Conservation (phyloP, 2,329 filamentous ascomycete species). For the Aspergillus fijiensis region DNA sequence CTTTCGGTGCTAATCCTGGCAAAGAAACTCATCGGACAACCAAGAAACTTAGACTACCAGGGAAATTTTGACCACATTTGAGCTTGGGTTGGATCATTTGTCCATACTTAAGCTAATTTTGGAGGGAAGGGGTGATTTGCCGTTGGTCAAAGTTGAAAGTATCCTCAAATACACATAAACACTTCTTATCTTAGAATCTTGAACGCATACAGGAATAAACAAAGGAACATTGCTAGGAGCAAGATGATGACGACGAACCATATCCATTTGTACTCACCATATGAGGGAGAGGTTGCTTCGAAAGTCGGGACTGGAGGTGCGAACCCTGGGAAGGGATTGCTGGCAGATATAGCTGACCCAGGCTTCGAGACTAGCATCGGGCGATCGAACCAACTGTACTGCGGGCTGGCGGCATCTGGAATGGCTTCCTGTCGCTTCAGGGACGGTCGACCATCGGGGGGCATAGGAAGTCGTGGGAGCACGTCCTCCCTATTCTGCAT, state of each 20-base stretch:
- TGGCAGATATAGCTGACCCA: neutral
- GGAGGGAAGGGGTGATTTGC: slow-evolving; percentile 3
- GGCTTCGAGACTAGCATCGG: neutral
- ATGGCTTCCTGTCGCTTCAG: neutral
- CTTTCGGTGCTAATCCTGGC: too few species aligned
- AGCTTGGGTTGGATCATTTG: neutral
- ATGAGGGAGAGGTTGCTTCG: neutral
- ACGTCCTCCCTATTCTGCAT: neutral
- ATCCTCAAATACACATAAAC: neutral
- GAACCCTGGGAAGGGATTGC: neutral
- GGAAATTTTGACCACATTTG: neutral
- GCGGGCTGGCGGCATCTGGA: neutral
- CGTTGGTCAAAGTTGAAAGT: slow-evolving; percentile 16
- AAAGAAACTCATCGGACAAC: neutral
- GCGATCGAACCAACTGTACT: neutral
- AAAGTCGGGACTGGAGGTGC: neutral
- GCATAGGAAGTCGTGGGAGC: neutral
- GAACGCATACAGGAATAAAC: slow-evolving; percentile 26
- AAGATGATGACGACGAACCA: slow-evolving; percentile 22
- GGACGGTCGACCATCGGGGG: neutral
- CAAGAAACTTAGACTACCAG: neutral
- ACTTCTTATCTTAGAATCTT: slow-evolving; percentile 21
- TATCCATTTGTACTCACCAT: slow-evolving; percentile 28
- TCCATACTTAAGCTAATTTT: neutral
- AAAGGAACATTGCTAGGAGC: slow-evolving; percentile 23